Evolutionary conservation across 2,329 filamentous ascomycete genomes (phyloP), one percentile per base, ranked within the genome.

Genomic region (Aspergillus sp.): DNA sequence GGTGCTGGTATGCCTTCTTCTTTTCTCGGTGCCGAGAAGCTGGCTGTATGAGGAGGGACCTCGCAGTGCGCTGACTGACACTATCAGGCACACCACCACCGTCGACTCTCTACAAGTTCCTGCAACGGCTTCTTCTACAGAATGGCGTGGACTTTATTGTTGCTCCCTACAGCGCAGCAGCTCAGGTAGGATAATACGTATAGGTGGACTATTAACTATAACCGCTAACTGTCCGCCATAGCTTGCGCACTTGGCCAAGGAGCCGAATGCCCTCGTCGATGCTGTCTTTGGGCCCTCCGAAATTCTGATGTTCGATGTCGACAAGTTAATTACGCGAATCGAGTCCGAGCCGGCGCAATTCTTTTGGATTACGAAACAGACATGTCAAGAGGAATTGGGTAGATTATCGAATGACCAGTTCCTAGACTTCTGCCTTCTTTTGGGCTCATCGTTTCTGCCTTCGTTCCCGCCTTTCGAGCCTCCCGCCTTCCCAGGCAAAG

Each of bases 221-320:
- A 19, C 19, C 19, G 19, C 19, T 19, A 19, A 19, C 19, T 19
- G 19, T 19, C 19, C 19, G 19, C 19, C 4, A 49, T 47, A 62
- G 60, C 79, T 95, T 52, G 85, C 87, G 41, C 88, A 91, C 61
- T 81, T 94, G 48, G 81, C 86, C 52, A 79, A 81, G 63, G 77
- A 86, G 49, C 79, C 79, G 7, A 79, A 80, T 43, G 82, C 86
- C 58, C 81, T 82, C 29, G 68, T 80, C 50, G 84, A 86, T 47
- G 86, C 83, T 10, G 77, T 95, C 57, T 89, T 88, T 75, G 90
- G 88, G 30, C 82, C 88, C 1, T 84, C 88, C 43, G 89, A 95
- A 65, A 75, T 90, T 38, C 80, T 97, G 44, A 76, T 95, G 33
- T 96, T 94, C 61, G 86, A 89, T 32, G 82, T 93, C 58, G 80